Evolutionary conservation across 345 rosid genomes (phyloP).

Genomic region (Linum lewisii): DNA sequence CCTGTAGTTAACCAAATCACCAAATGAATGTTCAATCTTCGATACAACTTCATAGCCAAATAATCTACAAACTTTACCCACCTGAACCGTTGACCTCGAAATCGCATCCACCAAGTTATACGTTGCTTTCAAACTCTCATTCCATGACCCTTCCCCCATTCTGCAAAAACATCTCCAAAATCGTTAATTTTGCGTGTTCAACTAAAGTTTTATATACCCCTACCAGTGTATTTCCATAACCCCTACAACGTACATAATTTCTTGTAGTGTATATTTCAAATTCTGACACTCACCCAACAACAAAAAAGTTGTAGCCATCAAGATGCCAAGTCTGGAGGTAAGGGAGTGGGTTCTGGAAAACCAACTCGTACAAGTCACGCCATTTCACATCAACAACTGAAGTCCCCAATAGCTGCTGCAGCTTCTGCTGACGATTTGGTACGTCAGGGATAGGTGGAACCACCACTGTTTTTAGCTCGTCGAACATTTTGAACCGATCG

Average conservation of each 20-base stretch:
- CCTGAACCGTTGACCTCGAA: slow-evolving; percentile 32
- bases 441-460: not conserved
- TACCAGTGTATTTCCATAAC: too few relatives aligned
- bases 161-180: too few relatives aligned
- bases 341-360: slow-evolving; percentile 29
- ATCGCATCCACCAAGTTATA: slow-evolving; percentile 27
- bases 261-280: not conserved
- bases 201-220: too few relatives aligned
- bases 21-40: slow-evolving; percentile 9
- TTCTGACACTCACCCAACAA: slow-evolving; percentile 24
- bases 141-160: slow-evolving; percentile 24
- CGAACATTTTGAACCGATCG: not conserved
- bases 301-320: slow-evolving; percentile 44
- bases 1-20: slow-evolving; percentile 18
- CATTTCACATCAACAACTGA: slow-evolving; percentile 20
- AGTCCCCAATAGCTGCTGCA: slow-evolving; percentile 7
- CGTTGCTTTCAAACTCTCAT: slow-evolving; percentile 13
- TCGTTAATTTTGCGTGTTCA: too few relatives aligned
- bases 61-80: too few relatives aligned
- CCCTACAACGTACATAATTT: not conserved
- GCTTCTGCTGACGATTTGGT: not conserved
- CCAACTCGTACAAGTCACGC: slow-evolving; percentile 30
- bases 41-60: too few relatives aligned
- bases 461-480: not conserved
- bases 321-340: slow-evolving; percentile 36